Percentiles rank a stretch among this genome's conserved stretches.
phyloP scores from a whole-genome alignment of 2,329 filamentous ascomycete species.

The Onygenales sp. region DNA sequence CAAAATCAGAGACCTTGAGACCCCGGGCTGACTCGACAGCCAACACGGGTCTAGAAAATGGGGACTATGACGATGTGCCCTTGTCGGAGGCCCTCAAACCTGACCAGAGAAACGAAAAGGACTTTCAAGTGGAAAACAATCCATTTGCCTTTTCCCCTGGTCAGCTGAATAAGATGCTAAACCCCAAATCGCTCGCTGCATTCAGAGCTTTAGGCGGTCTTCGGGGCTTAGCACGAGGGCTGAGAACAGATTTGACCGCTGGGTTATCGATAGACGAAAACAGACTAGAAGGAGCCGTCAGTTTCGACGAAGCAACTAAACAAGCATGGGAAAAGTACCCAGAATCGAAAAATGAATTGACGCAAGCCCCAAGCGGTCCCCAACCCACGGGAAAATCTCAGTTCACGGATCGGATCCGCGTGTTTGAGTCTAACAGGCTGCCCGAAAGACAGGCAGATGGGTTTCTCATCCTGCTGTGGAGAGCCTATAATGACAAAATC shows the following conservation, averaged over 20 bases:
- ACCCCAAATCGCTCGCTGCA: slow-evolving; percentile 76
- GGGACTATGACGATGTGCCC: slow-evolving; percentile 28
- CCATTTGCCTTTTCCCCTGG: slow-evolving; percentile 73
- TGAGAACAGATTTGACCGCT: slow-evolving; percentile 60
- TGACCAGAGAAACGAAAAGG: slow-evolving; percentile 64
- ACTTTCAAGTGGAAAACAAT: slow-evolving; percentile 69
- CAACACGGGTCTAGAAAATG: slow-evolving; percentile 13
- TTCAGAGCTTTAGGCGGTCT: slow-evolving; percentile 75
- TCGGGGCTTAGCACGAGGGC: slow-evolving; percentile 65
- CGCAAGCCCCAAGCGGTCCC: slow-evolving; percentile 3
- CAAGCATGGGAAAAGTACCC: slow-evolving; percentile 2
- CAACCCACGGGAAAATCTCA: slow-evolving; percentile 16
- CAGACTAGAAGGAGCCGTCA: slow-evolving; percentile 52
- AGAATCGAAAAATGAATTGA: slow-evolving; percentile 10
- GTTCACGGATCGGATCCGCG: slow-evolving; percentile 48
- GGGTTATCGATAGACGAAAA: slow-evolving; percentile 72
- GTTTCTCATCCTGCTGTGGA: slow-evolving; percentile 54
- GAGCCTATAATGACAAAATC: slow-evolving; percentile 64
- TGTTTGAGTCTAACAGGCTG: slow-evolving; percentile 53
- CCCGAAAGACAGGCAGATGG: slow-evolving; percentile 55
- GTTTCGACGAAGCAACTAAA: slow-evolving; percentile 60
- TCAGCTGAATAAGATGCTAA: slow-evolving; percentile 76
- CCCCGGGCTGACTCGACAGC: slow-evolving; percentile 26
- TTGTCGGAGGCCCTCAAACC: slow-evolving; percentile 57
- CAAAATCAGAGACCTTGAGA: slow-evolving; percentile 24